Evolutionary conservation across 257 asterid species (phyloP).

Genomic region (Solanum infundibuliforme): DNA sequence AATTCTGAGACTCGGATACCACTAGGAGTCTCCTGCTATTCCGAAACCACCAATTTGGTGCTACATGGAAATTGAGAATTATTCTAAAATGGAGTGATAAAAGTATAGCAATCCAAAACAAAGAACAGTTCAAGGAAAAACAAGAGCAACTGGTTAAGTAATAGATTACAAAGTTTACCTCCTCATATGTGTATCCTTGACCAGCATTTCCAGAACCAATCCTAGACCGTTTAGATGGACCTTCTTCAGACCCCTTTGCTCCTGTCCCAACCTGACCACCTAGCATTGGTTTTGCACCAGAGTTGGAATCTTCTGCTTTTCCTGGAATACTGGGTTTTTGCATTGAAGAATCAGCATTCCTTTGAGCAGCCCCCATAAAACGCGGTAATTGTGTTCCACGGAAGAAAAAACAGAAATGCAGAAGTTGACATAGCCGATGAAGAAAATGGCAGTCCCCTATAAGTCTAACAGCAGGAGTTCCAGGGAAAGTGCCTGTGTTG

Average conservation of each 20-base stretch:
- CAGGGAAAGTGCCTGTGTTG: slow-evolving; percentile 98
- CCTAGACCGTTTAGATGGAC: slow-evolving; percentile 77
- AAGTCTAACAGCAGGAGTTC: slow-evolving; percentile 98
- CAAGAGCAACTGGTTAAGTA: background rate
- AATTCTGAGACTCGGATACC: background rate
- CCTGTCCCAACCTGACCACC: slow-evolving; percentile 51
- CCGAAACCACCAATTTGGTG: background rate
- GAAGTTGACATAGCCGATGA: slow-evolving; percentile 90
- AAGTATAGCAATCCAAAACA: background rate
- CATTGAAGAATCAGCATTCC: slow-evolving; percentile 59
- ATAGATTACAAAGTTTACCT: slow-evolving; percentile 37
- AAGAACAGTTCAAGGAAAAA: background rate
- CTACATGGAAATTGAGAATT: background rate
- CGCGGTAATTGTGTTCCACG: slow-evolving; percentile 84
- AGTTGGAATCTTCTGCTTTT: slow-evolving; percentile 68
- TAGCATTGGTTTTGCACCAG: slow-evolving; percentile 47
- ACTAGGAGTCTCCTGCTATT: background rate
- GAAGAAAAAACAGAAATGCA: slow-evolving; percentile 90
- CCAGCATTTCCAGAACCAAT: slow-evolving; percentile 99
- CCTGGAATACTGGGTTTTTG: slow-evolving; percentile 51
- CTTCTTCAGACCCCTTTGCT: slow-evolving; percentile 81
- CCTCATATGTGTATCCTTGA: slow-evolving; percentile 97
- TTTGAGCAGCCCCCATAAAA: slow-evolving; percentile 56
- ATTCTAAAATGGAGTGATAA: background rate
- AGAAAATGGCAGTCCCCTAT: slow-evolving; percentile 98